These are phyloP conservation scores for Spizellomyces punctatus DNA, from an alignment of 192 early-diverging fungal genomes.

Conservation along the genomic window DNA sequence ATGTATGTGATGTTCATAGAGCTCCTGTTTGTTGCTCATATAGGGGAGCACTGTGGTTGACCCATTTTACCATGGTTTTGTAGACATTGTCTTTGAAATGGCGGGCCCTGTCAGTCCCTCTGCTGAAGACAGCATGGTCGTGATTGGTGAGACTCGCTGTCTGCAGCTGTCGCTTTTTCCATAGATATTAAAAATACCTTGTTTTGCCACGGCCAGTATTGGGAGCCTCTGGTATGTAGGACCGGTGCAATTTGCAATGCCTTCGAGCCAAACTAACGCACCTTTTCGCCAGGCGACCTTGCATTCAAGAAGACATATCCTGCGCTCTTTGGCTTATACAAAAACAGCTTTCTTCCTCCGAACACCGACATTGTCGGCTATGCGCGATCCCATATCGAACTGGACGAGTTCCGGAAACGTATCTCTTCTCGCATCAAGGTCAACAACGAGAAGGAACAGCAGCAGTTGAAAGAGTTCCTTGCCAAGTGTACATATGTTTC, in stretches of 20 bases:
- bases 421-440: slow-evolving; percentile 71
- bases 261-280: background rate
- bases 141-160: slow-evolving; percentile 22
- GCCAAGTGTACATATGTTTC: slow-evolving; percentile 71
- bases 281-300: slow-evolving; percentile 72
- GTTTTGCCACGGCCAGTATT: slow-evolving; percentile 23
- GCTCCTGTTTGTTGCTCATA: too few relatives aligned
- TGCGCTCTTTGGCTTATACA: slow-evolving; percentile 91
- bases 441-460: slow-evolving; percentile 60
- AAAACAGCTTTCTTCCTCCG: slow-evolving; percentile 77
- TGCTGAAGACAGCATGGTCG: slow-evolving; percentile 34
- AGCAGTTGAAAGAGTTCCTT: slow-evolving; percentile 64
- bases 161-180: background rate
- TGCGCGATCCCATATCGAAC: slow-evolving; percentile 80
- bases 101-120: slow-evolving; percentile 28
- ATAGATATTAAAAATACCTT: background rate
- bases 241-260: background rate
- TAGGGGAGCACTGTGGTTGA: too few relatives aligned
- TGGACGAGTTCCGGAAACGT: slow-evolving; percentile 74
- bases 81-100: slow-evolving; percentile 18
- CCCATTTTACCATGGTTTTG: too few relatives aligned
- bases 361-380: slow-evolving; percentile 86
- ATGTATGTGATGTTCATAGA: background rate
- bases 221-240: slow-evolving; percentile 35
- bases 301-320: slow-evolving; percentile 99